phyloP scores from a whole-genome alignment of 768 basidiomycete species.

The Ramaria rubella region DNA sequence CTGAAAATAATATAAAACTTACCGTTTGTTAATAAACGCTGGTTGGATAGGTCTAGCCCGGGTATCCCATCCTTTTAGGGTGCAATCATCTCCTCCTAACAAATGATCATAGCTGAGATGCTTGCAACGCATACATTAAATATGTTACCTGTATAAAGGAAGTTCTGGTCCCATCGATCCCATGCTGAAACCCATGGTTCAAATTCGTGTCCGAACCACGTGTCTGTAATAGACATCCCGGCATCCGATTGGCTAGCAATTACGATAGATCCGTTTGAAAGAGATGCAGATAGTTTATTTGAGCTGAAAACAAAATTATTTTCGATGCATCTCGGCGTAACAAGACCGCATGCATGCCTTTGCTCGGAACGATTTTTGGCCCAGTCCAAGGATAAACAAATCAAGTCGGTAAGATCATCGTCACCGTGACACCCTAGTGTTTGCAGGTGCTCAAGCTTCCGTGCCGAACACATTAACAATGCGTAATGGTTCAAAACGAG shows the following conservation, averaged over 20 bases:
- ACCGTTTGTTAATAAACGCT: slow-evolving; percentile 70
- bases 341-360: neutral
- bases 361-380: slow-evolving; percentile 49
- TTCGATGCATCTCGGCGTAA: slow-evolving; percentile 36
- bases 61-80: slow-evolving; percentile 87
- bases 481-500: neutral
- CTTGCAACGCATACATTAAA: neutral
- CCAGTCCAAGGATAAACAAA: slow-evolving; percentile 95
- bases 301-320: slow-evolving; percentile 20
- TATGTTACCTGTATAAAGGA: slow-evolving; percentile 74
- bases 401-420: slow-evolving; percentile 40
- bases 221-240: slow-evolving; percentile 40
- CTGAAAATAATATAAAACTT: slow-evolving; percentile 10
- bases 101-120: neutral
- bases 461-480: neutral
- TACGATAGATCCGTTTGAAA: slow-evolving; percentile 76
- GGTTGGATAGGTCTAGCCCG: slow-evolving; percentile 56
- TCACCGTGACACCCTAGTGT: slow-evolving; percentile 24
- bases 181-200: slow-evolving; percentile 94
- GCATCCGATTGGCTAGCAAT: slow-evolving; percentile 42
- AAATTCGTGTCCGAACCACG: slow-evolving; percentile 86
- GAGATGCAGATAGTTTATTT: slow-evolving; percentile 64
- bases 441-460: slow-evolving; percentile 18
- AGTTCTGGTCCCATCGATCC: slow-evolving; percentile 76
- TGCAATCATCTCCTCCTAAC: slow-evolving; percentile 88